These are phyloP conservation scores for Triglochin maritima DNA, from an alignment of 106 monocot species.

Conservation along the genomic window DNA sequence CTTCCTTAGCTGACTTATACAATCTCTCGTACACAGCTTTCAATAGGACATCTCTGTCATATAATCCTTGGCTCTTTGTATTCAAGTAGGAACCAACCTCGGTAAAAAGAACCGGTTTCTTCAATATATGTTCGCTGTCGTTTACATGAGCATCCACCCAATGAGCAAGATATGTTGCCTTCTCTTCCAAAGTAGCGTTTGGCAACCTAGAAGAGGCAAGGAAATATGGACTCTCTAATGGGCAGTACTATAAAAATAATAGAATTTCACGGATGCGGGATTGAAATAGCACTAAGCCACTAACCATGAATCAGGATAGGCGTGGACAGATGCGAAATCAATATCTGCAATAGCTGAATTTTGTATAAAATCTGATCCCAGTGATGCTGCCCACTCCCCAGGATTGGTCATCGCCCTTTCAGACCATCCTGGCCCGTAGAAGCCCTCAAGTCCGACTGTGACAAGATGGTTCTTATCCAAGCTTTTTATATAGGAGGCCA, in stretches of 20 bases:
- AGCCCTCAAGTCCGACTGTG: constrained; percentile 81
- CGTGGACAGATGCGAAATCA: constrained; percentile 93
- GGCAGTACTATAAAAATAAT: neutral
- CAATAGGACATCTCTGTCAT: constrained; percentile 57
- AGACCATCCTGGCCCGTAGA: constrained; percentile 48
- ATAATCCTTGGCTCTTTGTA: constrained; percentile 27
- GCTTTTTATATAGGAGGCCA: constrained; percentile 66
- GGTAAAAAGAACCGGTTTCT: constrained; percentile 76
- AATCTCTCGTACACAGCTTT: constrained; percentile 68
- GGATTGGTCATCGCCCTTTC: constrained; percentile 58
- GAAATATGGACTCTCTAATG: neutral
- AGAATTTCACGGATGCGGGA: neutral
- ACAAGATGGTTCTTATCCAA: constrained; percentile 77
- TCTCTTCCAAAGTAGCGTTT: constrained; percentile 48
- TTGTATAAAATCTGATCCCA: constrained; percentile 83
- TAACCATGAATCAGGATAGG: constrained; percentile 93
- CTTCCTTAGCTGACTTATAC: constrained; percentile 59
- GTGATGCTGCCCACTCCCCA: constrained; percentile 65
- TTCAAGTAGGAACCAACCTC: constrained; percentile 50
- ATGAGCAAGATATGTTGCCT: constrained; percentile 45
- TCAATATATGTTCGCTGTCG: constrained; percentile 58
- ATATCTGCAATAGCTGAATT: constrained; percentile 57
- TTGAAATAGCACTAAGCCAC: constrained; percentile 23
- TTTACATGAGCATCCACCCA: constrained; percentile 89
- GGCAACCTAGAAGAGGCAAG: constrained; percentile 46